phyloP scores from a whole-genome alignment of 2,329 filamentous ascomycete species.

The Truncatella angustata region DNA sequence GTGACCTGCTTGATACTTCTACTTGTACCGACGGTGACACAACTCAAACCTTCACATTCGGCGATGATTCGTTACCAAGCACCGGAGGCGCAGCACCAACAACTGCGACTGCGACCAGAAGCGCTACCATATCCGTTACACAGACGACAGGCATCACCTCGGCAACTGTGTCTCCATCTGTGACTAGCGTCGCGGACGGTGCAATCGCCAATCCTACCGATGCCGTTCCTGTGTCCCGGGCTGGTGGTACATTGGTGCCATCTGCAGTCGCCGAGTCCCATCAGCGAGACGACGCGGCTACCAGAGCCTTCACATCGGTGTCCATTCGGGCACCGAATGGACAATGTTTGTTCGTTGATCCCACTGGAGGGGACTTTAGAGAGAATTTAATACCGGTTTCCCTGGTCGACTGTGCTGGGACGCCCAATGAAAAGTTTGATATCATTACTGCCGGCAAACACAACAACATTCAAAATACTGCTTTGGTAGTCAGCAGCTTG shows the following conservation, averaged over 20 bases:
- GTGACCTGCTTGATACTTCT: slow-evolving; percentile 41
- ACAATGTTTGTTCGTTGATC: slow-evolving; percentile 50
- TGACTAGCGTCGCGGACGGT: slow-evolving; percentile 11
- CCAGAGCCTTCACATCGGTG: slow-evolving; percentile 41
- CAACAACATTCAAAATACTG: slow-evolving; percentile 39
- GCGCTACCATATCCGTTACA: not conserved
- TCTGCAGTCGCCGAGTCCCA: slow-evolving; percentile 49
- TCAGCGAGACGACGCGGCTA: slow-evolving; percentile 44
- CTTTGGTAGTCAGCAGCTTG: slow-evolving; percentile 47
- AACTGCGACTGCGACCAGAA: not conserved
- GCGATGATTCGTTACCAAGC: slow-evolving; percentile 10
- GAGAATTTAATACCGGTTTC: slow-evolving; percentile 51
- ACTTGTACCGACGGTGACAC: slow-evolving; percentile 37
- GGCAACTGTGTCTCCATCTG: not conserved
- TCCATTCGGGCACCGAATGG: slow-evolving; percentile 47
- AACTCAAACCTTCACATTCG: slow-evolving; percentile 40
- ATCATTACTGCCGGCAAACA: slow-evolving; percentile 48
- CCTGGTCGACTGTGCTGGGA: slow-evolving; percentile 42
- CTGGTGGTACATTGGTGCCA: slow-evolving; percentile 47
- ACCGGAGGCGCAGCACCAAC: not conserved
- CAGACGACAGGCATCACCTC: too few relatives aligned
- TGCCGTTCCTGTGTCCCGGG: slow-evolving; percentile 47
- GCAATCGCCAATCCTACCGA: slow-evolving; percentile 36
- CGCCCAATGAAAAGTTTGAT: slow-evolving; percentile 48
- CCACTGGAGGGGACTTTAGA: slow-evolving; percentile 52